Conservation (phyloP, 1,139 yeast species). For the Blastobotrys aristatus region DNA sequence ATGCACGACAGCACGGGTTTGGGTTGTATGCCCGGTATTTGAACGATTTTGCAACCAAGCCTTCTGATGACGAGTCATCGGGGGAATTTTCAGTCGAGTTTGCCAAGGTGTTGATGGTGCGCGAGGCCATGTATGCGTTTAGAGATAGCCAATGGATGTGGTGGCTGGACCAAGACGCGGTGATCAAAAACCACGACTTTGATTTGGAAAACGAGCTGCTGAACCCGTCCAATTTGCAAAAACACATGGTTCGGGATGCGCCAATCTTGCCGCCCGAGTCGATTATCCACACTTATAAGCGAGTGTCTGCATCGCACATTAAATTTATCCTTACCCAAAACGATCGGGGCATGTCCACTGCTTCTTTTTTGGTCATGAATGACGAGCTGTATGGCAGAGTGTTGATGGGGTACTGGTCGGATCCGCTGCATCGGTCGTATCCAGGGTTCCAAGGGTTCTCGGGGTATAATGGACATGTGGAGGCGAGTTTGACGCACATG, state of each 20-base stretch:
- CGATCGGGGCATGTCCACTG: conserved; percentile 55
- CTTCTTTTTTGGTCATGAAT: conserved; percentile 62
- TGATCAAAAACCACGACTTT: conserved; percentile 62
- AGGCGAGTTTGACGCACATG: conserved; percentile 60
- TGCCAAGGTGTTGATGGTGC: conserved; percentile 55
- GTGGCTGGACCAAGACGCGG: conserved; percentile 75
- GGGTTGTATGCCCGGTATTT: conserved; percentile 79
- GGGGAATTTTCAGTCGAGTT: conserved; percentile 36
- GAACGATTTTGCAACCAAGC: conserved; percentile 55
- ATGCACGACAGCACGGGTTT: conserved; percentile 67
- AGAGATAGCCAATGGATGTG: conserved; percentile 83
- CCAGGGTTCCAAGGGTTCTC: conserved; percentile 56
- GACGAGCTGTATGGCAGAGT: conserved; percentile 56
- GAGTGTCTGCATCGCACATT: conserved; percentile 50
- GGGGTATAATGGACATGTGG: conserved; percentile 40
- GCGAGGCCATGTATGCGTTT: conserved; percentile 88
- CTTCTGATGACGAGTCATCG: conserved; percentile 22
- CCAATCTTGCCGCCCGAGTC: conserved; percentile 50
- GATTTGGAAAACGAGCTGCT: conserved; percentile 44
- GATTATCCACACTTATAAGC: conserved; percentile 65
- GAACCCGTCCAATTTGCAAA: conserved; percentile 51
- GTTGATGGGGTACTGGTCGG: conserved; percentile 64
- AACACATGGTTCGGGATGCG: conserved; percentile 59
- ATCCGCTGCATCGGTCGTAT: conserved; percentile 61
- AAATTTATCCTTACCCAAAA: conserved; percentile 63